Base-by-base conservation (phyloP, 305 asterid species). In the Fraxinus floribunda region DNA sequence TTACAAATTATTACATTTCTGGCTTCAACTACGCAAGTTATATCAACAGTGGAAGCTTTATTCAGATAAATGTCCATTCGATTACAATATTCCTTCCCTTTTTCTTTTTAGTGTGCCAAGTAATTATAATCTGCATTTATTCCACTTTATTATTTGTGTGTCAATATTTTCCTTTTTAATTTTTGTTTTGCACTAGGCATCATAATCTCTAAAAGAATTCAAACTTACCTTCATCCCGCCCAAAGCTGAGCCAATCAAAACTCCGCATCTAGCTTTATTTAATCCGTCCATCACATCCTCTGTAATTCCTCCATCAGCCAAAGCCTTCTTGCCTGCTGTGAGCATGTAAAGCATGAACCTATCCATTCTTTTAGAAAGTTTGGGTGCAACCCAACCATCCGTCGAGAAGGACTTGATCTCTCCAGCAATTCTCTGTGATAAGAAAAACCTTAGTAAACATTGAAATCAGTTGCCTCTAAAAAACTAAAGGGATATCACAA, bases 251-350 rank as follows among this genome's bases (percentile, higher is more conserved):
- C 98, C 99, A 79, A 95, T 89, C 82, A 95, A 84, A 81, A 95
- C 97, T 8, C 99, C 98, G 68, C 99, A 95, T 84, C 83, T 91
- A 49, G 92, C 80, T 89, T 95, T 95, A 84, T 95, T 89, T 76
- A 95, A 79, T 85, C 86, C 97, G 78, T 88, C 88, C 97, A 93
- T 90, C 49, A 88, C 84, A 82, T 94, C 94, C 76, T 94, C 98
- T 9, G 97, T 89, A 85, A 95, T 85, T 86, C 99, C 97, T 41
- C 88, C 98, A 84, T 95, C 94, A n/a, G 90, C 92, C 85, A 95
- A 84, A 62, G 99, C 98, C 90, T 90, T 95, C 91, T 95, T 95
- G 81, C 98, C 99, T 24, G 99, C 98, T 74, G 94, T 94, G 85
- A 94, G 89, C 97, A 94, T 90, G 90, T 94, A 95, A 73, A 95